Percentiles rank a stretch among this genome's conserved stretches.
These are phyloP conservation scores for Croton setiger DNA, from an alignment of 441 rosid species.

Conservation along the genomic window DNA sequence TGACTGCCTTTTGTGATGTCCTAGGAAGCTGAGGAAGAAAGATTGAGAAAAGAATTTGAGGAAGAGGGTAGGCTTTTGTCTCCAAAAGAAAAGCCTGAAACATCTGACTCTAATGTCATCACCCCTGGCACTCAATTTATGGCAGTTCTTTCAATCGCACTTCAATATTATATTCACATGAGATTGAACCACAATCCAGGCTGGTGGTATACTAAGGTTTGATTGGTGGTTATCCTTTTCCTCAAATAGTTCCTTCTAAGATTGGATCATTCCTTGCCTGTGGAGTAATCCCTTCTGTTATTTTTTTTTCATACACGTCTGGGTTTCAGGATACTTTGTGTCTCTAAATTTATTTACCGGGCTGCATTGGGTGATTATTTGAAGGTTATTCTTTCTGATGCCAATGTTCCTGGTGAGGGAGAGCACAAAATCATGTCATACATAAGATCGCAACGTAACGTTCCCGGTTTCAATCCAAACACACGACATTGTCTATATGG, in stretches of 20 bases:
- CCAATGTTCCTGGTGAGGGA: slow-evolving; percentile 98
- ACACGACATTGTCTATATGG: slow-evolving; percentile 92
- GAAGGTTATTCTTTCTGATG: slow-evolving; percentile 98
- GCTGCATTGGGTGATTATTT: slow-evolving; percentile 60
- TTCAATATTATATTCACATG: slow-evolving; percentile 81
- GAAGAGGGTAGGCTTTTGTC: slow-evolving; percentile 52
- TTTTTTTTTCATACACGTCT: slow-evolving; percentile 26
- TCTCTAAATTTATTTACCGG: slow-evolving; percentile 56
- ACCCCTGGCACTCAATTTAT: slow-evolving; percentile 97
- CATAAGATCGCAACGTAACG: slow-evolving; percentile 78
- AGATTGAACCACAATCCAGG: slow-evolving; percentile 83
- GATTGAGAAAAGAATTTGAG: slow-evolving; percentile 77
- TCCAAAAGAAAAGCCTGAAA: slow-evolving; percentile 69
- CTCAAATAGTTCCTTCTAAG: slow-evolving; percentile 27
- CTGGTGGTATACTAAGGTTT: slow-evolving; percentile 82
- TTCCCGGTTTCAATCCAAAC: slow-evolving; percentile 85
- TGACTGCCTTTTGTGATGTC: slow-evolving; percentile 11
- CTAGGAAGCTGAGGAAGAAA: slow-evolving; percentile 94
- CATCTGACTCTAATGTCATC: slow-evolving; percentile 90
- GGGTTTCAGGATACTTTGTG: slow-evolving; percentile 50
- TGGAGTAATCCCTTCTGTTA: slow-evolving; percentile 48
- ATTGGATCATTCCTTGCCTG: slow-evolving; percentile 43
- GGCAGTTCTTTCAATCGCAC: slow-evolving; percentile 81
- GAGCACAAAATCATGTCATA: slow-evolving; percentile 98
- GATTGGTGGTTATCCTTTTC: slow-evolving; percentile 28